Percentiles rank a stretch among this genome's conserved stretches.
These are phyloP conservation scores for Euphorbia pulcherrima DNA, from an alignment of 345 rosid genomes.

Conservation along the genomic window DNA sequence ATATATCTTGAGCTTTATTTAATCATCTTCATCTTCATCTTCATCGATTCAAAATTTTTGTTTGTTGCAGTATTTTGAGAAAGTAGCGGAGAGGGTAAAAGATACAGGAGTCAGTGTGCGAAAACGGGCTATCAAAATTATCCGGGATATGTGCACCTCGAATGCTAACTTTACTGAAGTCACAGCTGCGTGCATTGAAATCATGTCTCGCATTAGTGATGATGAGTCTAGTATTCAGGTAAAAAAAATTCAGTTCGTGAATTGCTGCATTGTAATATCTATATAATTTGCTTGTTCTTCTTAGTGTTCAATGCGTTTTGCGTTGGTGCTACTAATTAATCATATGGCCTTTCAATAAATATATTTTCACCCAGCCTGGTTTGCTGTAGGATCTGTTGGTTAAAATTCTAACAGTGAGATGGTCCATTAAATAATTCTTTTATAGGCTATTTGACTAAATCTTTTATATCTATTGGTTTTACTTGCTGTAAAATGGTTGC, in stretches of 20 bases:
- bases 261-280: not conserved
- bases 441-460: too few relatives aligned
- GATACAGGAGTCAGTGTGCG: conserved; percentile 99
- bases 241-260: conserved; percentile 13
- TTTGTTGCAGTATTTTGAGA: conserved; percentile 81
- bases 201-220: conserved; percentile 88
- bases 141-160: conserved; percentile 92
- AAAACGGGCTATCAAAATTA: conserved; percentile 92
- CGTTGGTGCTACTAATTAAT: not conserved
- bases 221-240: conserved; percentile 98
- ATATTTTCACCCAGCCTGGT: not conserved
- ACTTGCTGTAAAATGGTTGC: not conserved
- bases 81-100: conserved; percentile 95
- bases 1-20: conserved; percentile 13
- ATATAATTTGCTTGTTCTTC: not conserved
- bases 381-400: not conserved
- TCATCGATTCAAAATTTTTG: conserved; percentile 5
- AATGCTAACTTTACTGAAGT: conserved; percentile 79
- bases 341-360: not conserved
- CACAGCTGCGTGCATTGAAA: conserved; percentile 86
- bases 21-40: conserved; percentile 5
- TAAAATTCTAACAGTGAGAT: not conserved
- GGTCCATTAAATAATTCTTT: not conserved
- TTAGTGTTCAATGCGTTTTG: not conserved
- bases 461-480: not conserved